Base-by-base conservation (phyloP, 768 basidiomycete species). In the Leccinellum luteum region DNA sequence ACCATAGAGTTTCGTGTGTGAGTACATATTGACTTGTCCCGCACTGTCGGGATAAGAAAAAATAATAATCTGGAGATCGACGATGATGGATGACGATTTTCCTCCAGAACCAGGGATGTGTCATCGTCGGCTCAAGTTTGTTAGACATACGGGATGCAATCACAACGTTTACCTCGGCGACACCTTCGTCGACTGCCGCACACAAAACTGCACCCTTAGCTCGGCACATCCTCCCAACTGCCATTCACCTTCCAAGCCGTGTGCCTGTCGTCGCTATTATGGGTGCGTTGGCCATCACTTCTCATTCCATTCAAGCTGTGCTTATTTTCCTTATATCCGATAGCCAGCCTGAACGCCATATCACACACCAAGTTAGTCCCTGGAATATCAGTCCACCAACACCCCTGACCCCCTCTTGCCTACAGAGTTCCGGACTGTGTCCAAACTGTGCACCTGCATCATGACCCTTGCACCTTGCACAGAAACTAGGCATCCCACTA, bases 221-320 rank as follows among this genome's bases (percentile, higher is more conserved):
- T 51, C 60, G 25, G 64, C 68, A 0, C 89, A 90, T 63, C 81
- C 83, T 15, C 15, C 66, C 10, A 52, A 69, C 44, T 88, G 86
- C 67, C 66, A 64, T 14, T 65, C 73, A 17, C 57, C 64, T 8
- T 60, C 64, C 56, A 65, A 63, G 12, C 75, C 72, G 32, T 79
- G 81, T 56, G 52, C 41, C 14, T 89, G 86, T 65, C 81, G 78
- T 53, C 80, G 83, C 58, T 89, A 84, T 65, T 87, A 79, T 59
- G 76, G 74, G 80, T 80, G 44, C 58, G 78, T 66, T 14, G 48
- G 14, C n/a, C 27, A 8, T 27, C 48, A 19, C 4, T 17, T 54
- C 52, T n/a, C 30, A 12, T 27, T 10, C 15, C n/a, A 43, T 28
- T 14, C 13, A 21, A 27, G 19, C 52, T 45, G 31, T 30, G 23